A percentile compares a stretch with the other conserved stretches of the same genome.
Conservation (phyloP, 306 rosid species). For the Arachis hypogaea region DNA sequence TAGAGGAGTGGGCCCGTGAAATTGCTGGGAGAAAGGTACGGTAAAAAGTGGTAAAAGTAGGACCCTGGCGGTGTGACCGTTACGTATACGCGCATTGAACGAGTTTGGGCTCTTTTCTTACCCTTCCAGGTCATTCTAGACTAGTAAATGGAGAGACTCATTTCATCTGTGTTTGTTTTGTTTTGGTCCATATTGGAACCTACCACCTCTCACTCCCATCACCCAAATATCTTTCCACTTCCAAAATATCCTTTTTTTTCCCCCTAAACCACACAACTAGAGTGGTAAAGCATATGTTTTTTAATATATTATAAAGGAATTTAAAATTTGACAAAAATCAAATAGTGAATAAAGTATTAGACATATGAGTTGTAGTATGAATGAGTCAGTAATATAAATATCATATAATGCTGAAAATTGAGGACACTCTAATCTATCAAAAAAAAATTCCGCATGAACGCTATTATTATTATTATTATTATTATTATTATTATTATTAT, state of each 20-base stretch:
- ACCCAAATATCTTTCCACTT: slow-evolving; percentile 7
- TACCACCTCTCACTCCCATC: slow-evolving; percentile 5
- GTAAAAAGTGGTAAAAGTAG: too few relatives aligned
- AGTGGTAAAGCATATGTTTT: too few relatives aligned
- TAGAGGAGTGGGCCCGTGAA: neutral
- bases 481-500: too few relatives aligned
- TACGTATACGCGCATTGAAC: slow-evolving; percentile 50
- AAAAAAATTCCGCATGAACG: too few relatives aligned
- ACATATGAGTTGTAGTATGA: too few relatives aligned
- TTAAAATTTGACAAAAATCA: too few relatives aligned
- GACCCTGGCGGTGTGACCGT: slow-evolving; percentile 36
- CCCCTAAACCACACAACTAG: neutral
- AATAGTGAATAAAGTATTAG: too few relatives aligned
- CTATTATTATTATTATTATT: too few relatives aligned
- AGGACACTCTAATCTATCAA: too few relatives aligned
- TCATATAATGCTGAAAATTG: too few relatives aligned
- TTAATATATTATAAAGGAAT: too few relatives aligned
- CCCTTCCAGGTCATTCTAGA: slow-evolving; percentile 29
- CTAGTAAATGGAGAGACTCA: neutral
- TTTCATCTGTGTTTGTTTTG: slow-evolving; percentile 33
- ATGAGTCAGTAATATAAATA: too few relatives aligned
- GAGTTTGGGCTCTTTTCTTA: slow-evolving; percentile 37
- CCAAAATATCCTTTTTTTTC: neutral
- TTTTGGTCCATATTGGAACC: slow-evolving; percentile 45
- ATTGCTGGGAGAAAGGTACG: neutral